Base-by-base conservation (phyloP, 371 early-diverging fungal species). In the Mucor velutinosus region DNA sequence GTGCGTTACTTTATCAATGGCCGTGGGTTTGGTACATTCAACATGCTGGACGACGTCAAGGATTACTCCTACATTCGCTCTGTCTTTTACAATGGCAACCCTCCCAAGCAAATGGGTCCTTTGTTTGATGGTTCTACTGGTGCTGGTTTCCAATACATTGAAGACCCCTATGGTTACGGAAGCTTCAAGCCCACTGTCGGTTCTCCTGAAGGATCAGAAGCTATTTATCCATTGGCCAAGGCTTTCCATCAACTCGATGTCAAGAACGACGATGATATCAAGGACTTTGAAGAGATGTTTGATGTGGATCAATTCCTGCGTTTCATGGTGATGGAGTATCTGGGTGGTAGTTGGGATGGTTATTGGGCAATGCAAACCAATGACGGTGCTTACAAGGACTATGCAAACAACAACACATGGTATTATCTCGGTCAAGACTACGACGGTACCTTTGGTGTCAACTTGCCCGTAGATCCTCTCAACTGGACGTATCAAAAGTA, bases 321-420 rank as follows among this genome's bases (percentile, higher is more conserved):
- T 12, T 84, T 83, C 71, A 85, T 87, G 86, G 87, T 87, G 17
- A 70, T 85, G 69, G 87, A 87, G 65, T 85, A 83, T 59, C 74
- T 85, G 17, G 71, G 79, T 45, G 87, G 80, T 21, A 64, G 78
- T 61, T 87, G 87, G 87, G 87, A 87, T 60, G 84, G 77, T 19
- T 87, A 87, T 69, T 85, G 85, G 86, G 73, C 74, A 69, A 47
- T 55, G 63, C 84, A 83, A 66, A 80, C 82, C 45, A 87, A 87
- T 62, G 77, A 78, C 64, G 87, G 85, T 58, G 81, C 85, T 14
- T 87, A 84, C 70, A 82, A 79, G 33, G 87, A 87, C 55, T 69
- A 75, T 35, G 76, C 80, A 30, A 70, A 76, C 14, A 67, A 79
- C 43, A 60, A 76, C 39, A 76, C 57, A 12, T 83, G 82, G 81